Evolutionary conservation across 371 early-diverging fungal genomes (phyloP), one percentile per base, ranked within the genome.

Genomic region (Haplosporangium sp.): DNA sequence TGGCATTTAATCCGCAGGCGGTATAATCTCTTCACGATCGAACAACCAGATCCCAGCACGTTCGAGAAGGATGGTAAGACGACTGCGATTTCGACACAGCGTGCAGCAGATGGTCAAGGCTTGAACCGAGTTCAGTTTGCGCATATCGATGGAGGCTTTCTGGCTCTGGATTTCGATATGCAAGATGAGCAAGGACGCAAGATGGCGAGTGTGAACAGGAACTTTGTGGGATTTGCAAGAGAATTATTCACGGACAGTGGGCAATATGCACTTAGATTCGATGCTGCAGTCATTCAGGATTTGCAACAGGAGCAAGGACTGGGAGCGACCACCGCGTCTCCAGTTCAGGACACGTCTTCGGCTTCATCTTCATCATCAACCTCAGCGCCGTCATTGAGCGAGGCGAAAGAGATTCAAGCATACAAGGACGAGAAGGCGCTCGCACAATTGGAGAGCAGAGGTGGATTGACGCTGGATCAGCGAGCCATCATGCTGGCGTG

Each of bases 161-260:
- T 90, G 60, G 87, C 94, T 0, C 94, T 96, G 92, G 91, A 95
- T 64, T 96, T 96, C 84, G 81, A 85, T 37, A 72, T 95, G 58
- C 81, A 82, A 23, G 89, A 92, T 67, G 93, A 92, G 64, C 55
- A 85, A 13, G 92, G 89, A 2, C 80, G 74, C 2, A 46, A 69
- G 2, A 61, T 95, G 12, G 92, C 87, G 36, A 87, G 86, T 48
- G 90, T 96, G 21, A 92, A 87, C 73, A 83, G 95, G 29, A 93
- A 92, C 80, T 96, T 95, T 89, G 87, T 86, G 5, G 96, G 96
- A 4, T 93, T 96, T 84, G 94, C 92, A 10, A 85, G 92, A 72
- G 97, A 95, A 71, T 86, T 96, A 36, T 95, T 96, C 67, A 94
- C 97, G 0, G 96, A 96, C 65, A 90, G 92, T 0, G 95, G 96